These are phyloP conservation scores for Leccinum variicolor DNA, from an alignment of 768 basidiomycete genomes.

Conservation along the genomic window DNA sequence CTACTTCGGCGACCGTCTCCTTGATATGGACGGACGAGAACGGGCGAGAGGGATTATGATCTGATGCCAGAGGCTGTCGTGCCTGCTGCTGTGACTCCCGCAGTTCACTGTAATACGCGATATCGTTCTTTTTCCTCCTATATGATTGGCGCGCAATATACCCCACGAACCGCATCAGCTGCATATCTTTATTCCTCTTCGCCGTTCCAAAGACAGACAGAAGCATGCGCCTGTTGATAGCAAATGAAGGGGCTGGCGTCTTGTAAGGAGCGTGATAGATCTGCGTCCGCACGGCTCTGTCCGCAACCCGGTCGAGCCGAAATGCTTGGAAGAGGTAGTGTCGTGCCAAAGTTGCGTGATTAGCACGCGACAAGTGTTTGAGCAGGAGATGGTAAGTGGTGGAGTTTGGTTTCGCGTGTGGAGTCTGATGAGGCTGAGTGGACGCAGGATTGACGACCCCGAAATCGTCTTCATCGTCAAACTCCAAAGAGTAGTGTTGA, in stretches of 20 bases:
- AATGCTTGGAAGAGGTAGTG: constrained; percentile 64
- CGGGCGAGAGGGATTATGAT: constrained; percentile 18
- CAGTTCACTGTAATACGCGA: constrained; percentile 40
- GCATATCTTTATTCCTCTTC: constrained; percentile 57
- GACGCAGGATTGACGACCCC: constrained; percentile 38
- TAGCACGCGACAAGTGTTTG: constrained; percentile 48
- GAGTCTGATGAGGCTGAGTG: constrained; percentile 33
- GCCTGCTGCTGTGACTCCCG: constrained; percentile 25
- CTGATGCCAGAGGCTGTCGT: constrained; percentile 20
- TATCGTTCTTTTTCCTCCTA: constrained; percentile 45
- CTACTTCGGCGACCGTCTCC: background rate
- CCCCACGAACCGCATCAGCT: constrained; percentile 58
- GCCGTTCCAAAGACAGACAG: constrained; percentile 55
- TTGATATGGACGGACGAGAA: background rate
- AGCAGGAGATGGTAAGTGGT: constrained; percentile 63
- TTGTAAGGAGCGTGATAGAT: constrained; percentile 29
- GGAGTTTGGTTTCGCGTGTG: constrained; percentile 57
- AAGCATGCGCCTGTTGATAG: constrained; percentile 54
- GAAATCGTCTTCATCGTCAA: constrained; percentile 66
- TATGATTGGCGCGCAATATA: constrained; percentile 45
- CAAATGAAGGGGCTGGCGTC: constrained; percentile 48
- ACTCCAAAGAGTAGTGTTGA: constrained; percentile 45
- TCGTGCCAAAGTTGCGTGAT: constrained; percentile 53
- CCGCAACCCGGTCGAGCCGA: constrained; percentile 36
- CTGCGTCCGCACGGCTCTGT: constrained; percentile 33